These are phyloP conservation scores for Boletus eberwhitei DNA, from an alignment of 768 basidiomycete genomes.

Conservation along the genomic window DNA sequence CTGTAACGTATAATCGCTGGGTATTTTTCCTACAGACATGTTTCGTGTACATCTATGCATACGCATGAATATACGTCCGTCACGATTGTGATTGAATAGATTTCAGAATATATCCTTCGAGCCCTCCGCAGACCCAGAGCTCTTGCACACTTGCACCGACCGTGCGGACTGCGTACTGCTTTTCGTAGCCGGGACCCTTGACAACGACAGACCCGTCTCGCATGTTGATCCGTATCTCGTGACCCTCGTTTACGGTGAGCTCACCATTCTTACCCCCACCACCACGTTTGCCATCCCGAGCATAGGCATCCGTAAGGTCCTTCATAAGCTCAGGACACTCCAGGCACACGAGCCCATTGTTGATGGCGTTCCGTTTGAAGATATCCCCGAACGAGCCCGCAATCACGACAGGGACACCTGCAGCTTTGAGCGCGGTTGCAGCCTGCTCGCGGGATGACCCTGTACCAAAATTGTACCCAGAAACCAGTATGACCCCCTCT, in stretches of 20 bases:
- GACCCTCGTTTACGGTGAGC: slow-evolving; percentile 74
- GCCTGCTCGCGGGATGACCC: slow-evolving; percentile 98
- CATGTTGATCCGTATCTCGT: slow-evolving; percentile 66
- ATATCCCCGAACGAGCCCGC: slow-evolving; percentile 99
- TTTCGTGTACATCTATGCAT: not conserved
- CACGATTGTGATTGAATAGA: slow-evolving; percentile 43
- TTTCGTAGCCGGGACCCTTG: slow-evolving; percentile 38
- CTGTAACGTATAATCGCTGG: not conserved
- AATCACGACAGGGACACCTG: slow-evolving; percentile 88
- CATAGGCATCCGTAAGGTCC: slow-evolving; percentile 76
- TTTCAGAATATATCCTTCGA: slow-evolving; percentile 90
- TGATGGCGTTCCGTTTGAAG: slow-evolving; percentile 98
- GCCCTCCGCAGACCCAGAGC: slow-evolving; percentile 91
- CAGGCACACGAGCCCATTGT: slow-evolving; percentile 94
- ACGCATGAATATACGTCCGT: not conserved
- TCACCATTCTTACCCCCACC: slow-evolving; percentile 80
- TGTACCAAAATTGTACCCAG: slow-evolving; percentile 98
- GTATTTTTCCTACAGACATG: not conserved
- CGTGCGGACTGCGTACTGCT: slow-evolving; percentile 63
- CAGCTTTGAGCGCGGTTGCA: slow-evolving; percentile 92
- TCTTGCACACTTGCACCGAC: slow-evolving; percentile 96
- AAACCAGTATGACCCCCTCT: slow-evolving; percentile 74
- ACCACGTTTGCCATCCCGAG: slow-evolving; percentile 70
- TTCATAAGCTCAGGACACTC: slow-evolving; percentile 87
- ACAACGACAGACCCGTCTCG: slow-evolving; percentile 66